Evolutionary conservation across 257 asterid genomes (phyloP).

Genomic region (Primulina tabacum): DNA sequence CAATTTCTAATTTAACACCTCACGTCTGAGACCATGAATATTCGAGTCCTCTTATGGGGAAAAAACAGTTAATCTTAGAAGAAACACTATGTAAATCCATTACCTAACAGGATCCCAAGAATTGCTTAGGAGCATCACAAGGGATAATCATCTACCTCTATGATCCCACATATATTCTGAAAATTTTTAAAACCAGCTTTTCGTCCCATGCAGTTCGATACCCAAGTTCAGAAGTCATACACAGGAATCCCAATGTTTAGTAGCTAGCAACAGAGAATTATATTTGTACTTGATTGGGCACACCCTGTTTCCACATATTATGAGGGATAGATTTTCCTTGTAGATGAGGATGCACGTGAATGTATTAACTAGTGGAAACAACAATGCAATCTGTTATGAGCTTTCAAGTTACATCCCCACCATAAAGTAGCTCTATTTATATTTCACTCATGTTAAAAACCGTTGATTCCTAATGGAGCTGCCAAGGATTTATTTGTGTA

Average conservation of each 20-base stretch:
- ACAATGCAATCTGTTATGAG: neutral
- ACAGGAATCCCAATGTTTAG: neutral
- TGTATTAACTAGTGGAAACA: neutral
- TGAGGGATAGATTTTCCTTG: neutral
- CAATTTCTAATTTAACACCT: too few relatives aligned
- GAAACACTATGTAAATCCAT: too few relatives aligned
- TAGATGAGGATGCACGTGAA: neutral
- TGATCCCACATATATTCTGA: neutral
- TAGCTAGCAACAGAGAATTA: too few relatives aligned
- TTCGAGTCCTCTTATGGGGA: too few relatives aligned
- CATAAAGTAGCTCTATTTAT: neutral
- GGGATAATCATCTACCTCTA: neutral
- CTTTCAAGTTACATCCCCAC: neutral
- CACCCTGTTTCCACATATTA: neutral
- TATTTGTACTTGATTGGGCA: too few relatives aligned
- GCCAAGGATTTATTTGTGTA: neutral
- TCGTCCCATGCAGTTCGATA: neutral
- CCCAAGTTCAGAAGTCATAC: neutral
- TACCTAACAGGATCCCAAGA: too few relatives aligned
- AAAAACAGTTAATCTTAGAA: too few relatives aligned
- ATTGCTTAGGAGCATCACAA: too few relatives aligned
- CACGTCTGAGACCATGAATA: too few relatives aligned
- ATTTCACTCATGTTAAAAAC: neutral
- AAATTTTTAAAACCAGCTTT: too few relatives aligned
- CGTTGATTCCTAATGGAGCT: neutral